These are phyloP conservation scores for Calonectria henricotiae DNA, from an alignment of 2,329 filamentous ascomycete species.

Conservation along the genomic window DNA sequence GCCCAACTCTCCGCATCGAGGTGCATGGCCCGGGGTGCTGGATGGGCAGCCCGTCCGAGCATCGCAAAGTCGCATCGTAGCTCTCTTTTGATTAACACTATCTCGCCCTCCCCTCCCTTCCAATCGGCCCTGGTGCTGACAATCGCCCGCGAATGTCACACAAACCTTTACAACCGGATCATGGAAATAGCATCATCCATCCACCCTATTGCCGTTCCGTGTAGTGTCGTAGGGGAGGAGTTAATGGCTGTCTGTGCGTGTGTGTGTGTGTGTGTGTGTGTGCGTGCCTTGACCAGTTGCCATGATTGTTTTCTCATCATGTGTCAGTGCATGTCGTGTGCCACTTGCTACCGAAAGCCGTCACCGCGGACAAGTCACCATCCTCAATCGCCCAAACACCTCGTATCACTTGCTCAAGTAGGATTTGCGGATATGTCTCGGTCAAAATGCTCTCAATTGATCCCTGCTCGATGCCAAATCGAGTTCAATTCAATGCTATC, in stretches of 20 bases:
- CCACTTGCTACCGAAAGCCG: conserved; percentile 2
- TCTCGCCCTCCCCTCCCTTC: background rate
- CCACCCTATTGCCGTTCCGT: conserved; percentile 15
- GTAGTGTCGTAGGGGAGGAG: background rate
- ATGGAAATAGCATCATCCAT: conserved; percentile 15
- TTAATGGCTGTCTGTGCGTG: conserved; percentile 15
- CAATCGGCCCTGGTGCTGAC: conserved; percentile 26
- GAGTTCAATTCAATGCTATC: conserved; percentile 35
- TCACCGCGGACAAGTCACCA: conserved; percentile 6
- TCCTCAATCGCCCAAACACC: background rate
- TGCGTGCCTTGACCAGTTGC: background rate
- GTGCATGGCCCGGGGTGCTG: conserved; percentile 20
- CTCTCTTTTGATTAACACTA: conserved; percentile 6
- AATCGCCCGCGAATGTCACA: conserved; percentile 35
- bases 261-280: conserved; percentile 6
- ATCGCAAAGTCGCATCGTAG: conserved; percentile 8
- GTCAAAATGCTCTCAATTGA: conserved; percentile 22
- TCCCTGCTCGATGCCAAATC: conserved; percentile 36
- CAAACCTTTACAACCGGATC: conserved; percentile 16
- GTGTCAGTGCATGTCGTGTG: conserved; percentile 13
- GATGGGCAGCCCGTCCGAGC: conserved; percentile 20
- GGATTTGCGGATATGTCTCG: conserved; percentile 18
- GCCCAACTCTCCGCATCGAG: conserved; percentile 43
- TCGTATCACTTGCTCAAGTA: conserved; percentile 24
- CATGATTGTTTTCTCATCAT: conserved; percentile 11